Evolutionary conservation across 1,139 yeast genomes (phyloP), one percentile per base, ranked within the genome.

Genomic region (Nakaseomyces sp.): DNA sequence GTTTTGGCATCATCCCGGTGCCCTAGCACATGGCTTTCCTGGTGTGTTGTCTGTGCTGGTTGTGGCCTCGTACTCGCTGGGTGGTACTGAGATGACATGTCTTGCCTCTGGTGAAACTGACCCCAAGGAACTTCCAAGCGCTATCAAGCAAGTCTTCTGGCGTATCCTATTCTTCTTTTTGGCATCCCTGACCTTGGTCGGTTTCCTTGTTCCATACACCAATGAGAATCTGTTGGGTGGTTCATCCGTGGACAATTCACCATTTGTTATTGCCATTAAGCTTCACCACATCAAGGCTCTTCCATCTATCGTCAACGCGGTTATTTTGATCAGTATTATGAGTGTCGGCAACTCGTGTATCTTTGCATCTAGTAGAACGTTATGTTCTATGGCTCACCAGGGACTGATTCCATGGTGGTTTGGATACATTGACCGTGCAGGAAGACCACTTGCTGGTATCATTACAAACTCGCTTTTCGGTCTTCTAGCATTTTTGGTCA

Each of bases 31-130:
- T 49, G 83, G 79, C 47, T 82, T 75, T 69, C 84, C 85, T 60
- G 95, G 95, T 53, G 78, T 86, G 24, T 77, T 87, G 56, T 70
- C 85, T n/a, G 83, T 81, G 18, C 82, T 87, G 54, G 85, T 87
- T 43, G 75, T 82, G 12, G 89, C 94, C 3, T 86, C 94, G 4
- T 87, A 84, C 64, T 78, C 94, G 3, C 80, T 83, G 55, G 86
- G 87, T 35, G 94, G 94, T 52, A 77, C 84, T 37, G 94, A 84
- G 64, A 71, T 83, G 58, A 82, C 82, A 46, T 93, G 93, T 44
- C 69, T 87, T 51, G 88, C 94, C 16, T 88, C 94, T 30, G 87
- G 93, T 16, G 95, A 87, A 65, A 71, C 71, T 38, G 79, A 83
- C 61, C 95, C 95, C 44, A 72, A 71, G 55, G 68, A 82, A 17